Evolutionary conservation across 2,329 filamentous ascomycete genomes (phyloP).

Genomic region (Sporothrix brunneoviolacea): DNA sequence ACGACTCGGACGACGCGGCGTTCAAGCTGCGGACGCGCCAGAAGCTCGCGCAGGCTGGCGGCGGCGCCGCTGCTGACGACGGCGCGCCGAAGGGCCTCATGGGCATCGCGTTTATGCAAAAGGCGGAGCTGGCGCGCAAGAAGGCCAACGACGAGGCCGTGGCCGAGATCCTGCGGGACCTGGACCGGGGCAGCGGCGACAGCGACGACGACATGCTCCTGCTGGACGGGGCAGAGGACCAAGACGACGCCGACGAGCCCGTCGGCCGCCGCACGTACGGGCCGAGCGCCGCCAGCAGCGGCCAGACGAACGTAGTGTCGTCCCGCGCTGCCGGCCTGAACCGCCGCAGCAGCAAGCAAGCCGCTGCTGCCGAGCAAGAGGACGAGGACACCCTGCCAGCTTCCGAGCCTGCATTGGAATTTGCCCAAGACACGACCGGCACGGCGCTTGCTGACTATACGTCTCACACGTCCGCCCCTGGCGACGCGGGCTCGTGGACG

Average conservation of each 20-base stretch:
- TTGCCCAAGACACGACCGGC: background rate
- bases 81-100: conserved; percentile 60
- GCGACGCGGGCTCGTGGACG: conserved; percentile 13
- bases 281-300: background rate
- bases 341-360: background rate
- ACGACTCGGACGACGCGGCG: conserved; percentile 48
- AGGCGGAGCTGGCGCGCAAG: conserved; percentile 71
- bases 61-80: conserved; percentile 36
- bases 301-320: background rate
- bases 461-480: background rate
- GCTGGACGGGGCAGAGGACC: background rate
- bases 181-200: conserved; percentile 48
- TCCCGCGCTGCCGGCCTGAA: too few relatives aligned
- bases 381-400: background rate
- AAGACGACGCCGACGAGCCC: conserved; percentile 10
- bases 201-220: background rate
- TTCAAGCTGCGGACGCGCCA: conserved; percentile 44
- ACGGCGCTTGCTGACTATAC: background rate
- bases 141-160: conserved; percentile 74
- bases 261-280: conserved; percentile 19
- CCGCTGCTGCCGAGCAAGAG: background rate
- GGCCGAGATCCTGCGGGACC: conserved; percentile 60
- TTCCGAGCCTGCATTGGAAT: background rate
- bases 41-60: conserved; percentile 38
- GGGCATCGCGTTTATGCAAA: conserved; percentile 91